phyloP scores from a whole-genome alignment of 306 rosid species.

The Albizia julibrissin region DNA sequence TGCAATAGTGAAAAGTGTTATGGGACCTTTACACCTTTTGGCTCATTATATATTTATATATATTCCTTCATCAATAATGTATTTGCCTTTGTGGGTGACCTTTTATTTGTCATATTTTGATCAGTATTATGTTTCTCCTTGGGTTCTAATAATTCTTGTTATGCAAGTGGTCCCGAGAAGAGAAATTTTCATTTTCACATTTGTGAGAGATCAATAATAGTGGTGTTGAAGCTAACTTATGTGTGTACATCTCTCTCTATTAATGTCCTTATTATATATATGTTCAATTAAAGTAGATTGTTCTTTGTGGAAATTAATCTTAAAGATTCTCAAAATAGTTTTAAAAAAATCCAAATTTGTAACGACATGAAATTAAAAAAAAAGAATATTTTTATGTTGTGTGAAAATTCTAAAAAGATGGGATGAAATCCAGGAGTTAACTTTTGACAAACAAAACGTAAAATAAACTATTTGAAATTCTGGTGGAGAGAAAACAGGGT shows the following conservation, averaged over 20 bases:
- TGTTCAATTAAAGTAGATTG: background rate
- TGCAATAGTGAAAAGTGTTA: slow-evolving; percentile 60
- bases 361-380: background rate
- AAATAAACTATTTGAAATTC: background rate
- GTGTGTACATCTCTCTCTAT: background rate
- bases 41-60: background rate
- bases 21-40: slow-evolving; percentile 75
- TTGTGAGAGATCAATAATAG: background rate
- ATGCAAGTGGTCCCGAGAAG: background rate
- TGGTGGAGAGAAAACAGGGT: background rate
- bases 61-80: slow-evolving; percentile 43
- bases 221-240: background rate
- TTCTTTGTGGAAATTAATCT: background rate
- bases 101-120: slow-evolving; percentile 37
- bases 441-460: background rate
- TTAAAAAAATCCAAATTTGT: background rate
- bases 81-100: slow-evolving; percentile 54
- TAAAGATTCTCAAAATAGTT: background rate
- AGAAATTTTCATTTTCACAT: background rate
- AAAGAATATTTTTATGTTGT: background rate
- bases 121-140: slow-evolving; percentile 33
- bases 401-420: background rate
- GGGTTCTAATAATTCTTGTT: slow-evolving; percentile 27
- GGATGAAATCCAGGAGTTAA: background rate
- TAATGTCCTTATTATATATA: background rate